Evolutionary conservation across 2,329 filamentous ascomycete genomes (phyloP), one percentile per base, ranked within the genome.

Genomic region (Coniella lustricola): DNA sequence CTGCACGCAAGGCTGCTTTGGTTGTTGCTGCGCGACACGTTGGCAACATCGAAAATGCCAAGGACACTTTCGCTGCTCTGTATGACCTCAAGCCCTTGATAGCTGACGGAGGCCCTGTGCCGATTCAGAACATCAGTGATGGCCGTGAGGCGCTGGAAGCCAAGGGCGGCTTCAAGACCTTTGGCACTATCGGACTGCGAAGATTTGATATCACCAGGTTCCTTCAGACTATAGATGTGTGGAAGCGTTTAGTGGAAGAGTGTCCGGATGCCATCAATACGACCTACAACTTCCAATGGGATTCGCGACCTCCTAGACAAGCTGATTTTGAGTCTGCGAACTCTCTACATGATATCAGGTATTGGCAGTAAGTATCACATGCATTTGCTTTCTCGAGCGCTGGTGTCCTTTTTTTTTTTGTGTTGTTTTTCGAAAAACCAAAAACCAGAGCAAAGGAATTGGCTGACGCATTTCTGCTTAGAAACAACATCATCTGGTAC

Each of bases 151-250:
- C 53, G 17, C 44, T 60, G 10, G 56, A 55, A 21, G 51, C 48
- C 5, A 54, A 59, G 31, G 58, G 58, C 7, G 55, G 57, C 22
- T 56, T 58, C 39, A 63, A 62, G 46, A 51, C 56, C 10, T 55
- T 56, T 22, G 56, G 54, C 16, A 49, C 57, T 2, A 56, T 57
- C 10, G 60, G 59, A 1, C 36, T 62, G 17, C 55, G 57, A 18
- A 51, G 55, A 9, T 56, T 55, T 34, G 49, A 55, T 16, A 21
- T 48, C 13, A 41, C 51, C 3, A 49, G 38, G 20, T 54, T 56
- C 22, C 37, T 54, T 25, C 16, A 52, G 14, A 46, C 46, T 16
- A 25, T 54, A n/a, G 53, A 47, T 3, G 35, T 56, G 21, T 53
- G 53, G 49, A 54, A 53, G 37, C 43, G 25, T 0, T 50, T 53